A percentile compares a stretch with the other conserved stretches of the same genome.
Evolutionary conservation across 352 stramenopile species (phyloP).

Genomic region (Phytophthora pinifolia): DNA sequence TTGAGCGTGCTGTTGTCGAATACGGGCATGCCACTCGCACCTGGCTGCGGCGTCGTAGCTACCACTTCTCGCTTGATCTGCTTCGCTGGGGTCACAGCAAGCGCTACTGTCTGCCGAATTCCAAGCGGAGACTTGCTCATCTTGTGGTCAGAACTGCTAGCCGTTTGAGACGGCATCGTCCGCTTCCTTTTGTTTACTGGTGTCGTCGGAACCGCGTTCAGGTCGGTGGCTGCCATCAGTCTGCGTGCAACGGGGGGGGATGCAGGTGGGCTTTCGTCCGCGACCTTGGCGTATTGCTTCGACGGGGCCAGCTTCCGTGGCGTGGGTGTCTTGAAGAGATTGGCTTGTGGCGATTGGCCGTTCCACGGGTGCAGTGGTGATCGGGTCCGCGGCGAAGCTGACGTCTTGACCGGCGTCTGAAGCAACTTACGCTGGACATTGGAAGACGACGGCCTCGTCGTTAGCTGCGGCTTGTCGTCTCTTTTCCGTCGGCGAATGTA

Average conservation of each 20-base stretch:
- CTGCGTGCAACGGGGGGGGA: constrained; percentile 21
- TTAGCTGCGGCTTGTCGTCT: constrained; percentile 37
- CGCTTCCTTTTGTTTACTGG: constrained; percentile 27
- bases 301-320: constrained; percentile 16
- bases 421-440: constrained; percentile 74
- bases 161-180: constrained; percentile 24
- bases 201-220: constrained; percentile 9
- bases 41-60: constrained; percentile 11
- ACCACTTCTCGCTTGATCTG: constrained; percentile 24
- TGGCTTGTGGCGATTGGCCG: constrained; percentile 26
- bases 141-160: constrained; percentile 15
- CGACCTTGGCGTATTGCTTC: constrained; percentile 5
- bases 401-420: constrained; percentile 64
- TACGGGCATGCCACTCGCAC: constrained; percentile 3
- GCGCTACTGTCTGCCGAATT: constrained; percentile 9
- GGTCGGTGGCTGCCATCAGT: constrained; percentile 17
- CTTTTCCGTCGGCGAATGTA: constrained; percentile 58
- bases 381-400: constrained; percentile 16
- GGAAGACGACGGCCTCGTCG: constrained; percentile 22
- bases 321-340: constrained; percentile 27
- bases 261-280: neutral
- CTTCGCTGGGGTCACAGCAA: constrained; percentile 26
- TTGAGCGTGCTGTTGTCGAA: constrained; percentile 23
- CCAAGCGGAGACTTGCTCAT: constrained; percentile 12
- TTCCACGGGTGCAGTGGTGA: constrained; percentile 50